Evolutionary conservation across 1,139 yeast species (phyloP).

Genomic region (Diutina pseudorugosa): DNA sequence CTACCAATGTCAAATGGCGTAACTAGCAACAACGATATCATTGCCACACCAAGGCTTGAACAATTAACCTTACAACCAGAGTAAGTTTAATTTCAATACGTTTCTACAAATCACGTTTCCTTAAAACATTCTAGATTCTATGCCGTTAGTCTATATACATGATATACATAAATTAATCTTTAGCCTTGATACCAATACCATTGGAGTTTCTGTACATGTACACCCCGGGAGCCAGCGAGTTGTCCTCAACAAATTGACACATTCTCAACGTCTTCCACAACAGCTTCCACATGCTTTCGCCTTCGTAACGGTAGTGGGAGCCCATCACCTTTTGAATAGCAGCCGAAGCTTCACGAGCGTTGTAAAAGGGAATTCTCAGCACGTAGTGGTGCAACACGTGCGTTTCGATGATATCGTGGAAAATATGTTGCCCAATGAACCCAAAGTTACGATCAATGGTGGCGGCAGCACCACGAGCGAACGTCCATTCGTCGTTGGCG

Average conservation of each 20-base stretch:
- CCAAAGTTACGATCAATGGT: conserved; percentile 81
- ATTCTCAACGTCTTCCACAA: conserved; percentile 61
- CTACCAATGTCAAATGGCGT: too few relatives aligned
- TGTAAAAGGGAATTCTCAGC: conserved; percentile 77
- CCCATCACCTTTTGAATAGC: conserved; percentile 80
- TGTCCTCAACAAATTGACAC: conserved; percentile 80
- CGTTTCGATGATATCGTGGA: conserved; percentile 85
- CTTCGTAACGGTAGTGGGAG: conserved; percentile 54
- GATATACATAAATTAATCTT: neutral
- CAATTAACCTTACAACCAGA: too few relatives aligned
- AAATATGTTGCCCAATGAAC: conserved; percentile 64
- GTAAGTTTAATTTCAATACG: too few relatives aligned
- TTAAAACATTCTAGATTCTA: neutral
- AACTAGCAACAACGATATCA: too few relatives aligned
- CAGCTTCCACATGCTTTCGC: conserved; percentile 61
- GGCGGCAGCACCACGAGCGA: conserved; percentile 83
- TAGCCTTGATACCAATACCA: conserved; percentile 18
- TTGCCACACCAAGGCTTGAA: too few relatives aligned
- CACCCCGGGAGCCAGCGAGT: conserved; percentile 39
- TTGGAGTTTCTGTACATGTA: conserved; percentile 69
- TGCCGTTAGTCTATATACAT: neutral
- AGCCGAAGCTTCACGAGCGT: conserved; percentile 68
- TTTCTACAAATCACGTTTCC: too few relatives aligned
- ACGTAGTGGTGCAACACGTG: conserved; percentile 82
- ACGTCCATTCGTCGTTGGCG: conserved; percentile 64